These are phyloP conservation scores for Starmerella bombi DNA, from an alignment of 805 yeast species.

Conservation along the genomic window DNA sequence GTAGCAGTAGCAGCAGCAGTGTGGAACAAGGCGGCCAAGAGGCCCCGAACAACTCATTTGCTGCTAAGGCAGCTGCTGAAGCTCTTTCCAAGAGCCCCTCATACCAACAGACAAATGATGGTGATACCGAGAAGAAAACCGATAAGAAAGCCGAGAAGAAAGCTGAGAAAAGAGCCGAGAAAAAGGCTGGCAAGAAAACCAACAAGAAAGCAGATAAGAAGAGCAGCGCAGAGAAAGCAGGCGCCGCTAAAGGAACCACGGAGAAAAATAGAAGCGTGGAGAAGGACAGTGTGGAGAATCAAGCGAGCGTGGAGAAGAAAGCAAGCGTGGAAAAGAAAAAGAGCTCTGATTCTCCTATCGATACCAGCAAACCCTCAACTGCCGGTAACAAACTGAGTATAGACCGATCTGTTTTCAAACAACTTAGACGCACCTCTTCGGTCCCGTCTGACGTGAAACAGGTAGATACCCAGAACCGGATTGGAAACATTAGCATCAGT, in stretches of 20 bases:
- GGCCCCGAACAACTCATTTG: not conserved
- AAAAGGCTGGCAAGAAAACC: not conserved
- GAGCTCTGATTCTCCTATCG: too few relatives aligned
- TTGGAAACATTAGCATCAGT: conserved; percentile 1
- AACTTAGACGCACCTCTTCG: conserved; percentile 58
- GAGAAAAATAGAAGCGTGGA: too few relatives aligned
- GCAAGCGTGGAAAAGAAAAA: not conserved
- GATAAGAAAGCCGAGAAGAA: not conserved
- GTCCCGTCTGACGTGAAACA: conserved; percentile 54
- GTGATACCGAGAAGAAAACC: not conserved
- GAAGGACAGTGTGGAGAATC: not conserved
- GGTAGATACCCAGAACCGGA: conserved; percentile 5
- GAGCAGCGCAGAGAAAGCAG: not conserved
- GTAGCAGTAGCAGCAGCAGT: not conserved
- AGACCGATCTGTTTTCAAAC: conserved; percentile 19
- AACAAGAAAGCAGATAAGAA: not conserved
- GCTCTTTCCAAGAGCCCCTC: conserved; percentile 9
- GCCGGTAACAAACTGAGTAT: too few relatives aligned
- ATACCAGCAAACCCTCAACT: not conserved
- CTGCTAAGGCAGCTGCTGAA: conserved; percentile 14
- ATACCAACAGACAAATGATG: not conserved
- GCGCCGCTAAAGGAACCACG: not conserved
- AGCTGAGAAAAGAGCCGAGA: not conserved
- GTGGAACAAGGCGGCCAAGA: not conserved
- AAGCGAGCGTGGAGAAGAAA: not conserved